Evolutionary conservation across 2,329 filamentous ascomycete genomes (phyloP), one percentile per base, ranked within the genome.

Genomic region (Colletotrichum caudatum): DNA sequence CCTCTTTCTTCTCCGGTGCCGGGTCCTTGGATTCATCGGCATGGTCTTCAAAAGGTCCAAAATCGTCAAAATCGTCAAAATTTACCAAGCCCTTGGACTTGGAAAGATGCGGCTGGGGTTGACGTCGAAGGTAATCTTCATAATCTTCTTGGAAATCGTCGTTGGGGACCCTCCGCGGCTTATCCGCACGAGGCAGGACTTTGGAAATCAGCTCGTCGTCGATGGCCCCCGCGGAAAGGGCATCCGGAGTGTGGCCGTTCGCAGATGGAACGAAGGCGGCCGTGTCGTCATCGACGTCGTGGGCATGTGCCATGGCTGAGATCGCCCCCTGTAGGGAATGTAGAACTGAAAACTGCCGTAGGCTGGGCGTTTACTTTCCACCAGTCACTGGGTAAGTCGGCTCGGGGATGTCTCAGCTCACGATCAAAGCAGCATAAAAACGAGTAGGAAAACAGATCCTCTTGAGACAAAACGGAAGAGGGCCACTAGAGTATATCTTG

Each of bases 161-260:
- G 12, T 59, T 65, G 60, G 60, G 46, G 29, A 39, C 29, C 2
- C 54, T 50, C 18, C 59, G 59, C 41, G 59, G 59, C 29, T 29
- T 69, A 54, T 71, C 65, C 35, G 59, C 59, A 3, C 65, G 69
- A 11, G 69, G 69, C 18, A 71, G 26, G 12, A 71, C 59, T 44
- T 48, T 58, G 18, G 69, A 48, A 29, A 71, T 29, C 33, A 71
- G 46, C 29, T 69, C 65, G 53, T 69, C 69, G 54, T 71, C 69
- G 65, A 69, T 54, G 33, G 59, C 46, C 23, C 69, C 69, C 18
- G 44, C 41, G 18, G 65, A 46, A 56, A 71, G 35, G 54, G 54
- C n/a, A 54, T 71, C 56, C n/a, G 54, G 18, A 8, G 37, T 33
- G 39, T 64, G 60, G 46, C 65, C 65, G 33, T 64, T 69, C 33